Conservation (phyloP, 2,329 filamentous ascomycete species). For the Pyricularia sp. region DNA sequence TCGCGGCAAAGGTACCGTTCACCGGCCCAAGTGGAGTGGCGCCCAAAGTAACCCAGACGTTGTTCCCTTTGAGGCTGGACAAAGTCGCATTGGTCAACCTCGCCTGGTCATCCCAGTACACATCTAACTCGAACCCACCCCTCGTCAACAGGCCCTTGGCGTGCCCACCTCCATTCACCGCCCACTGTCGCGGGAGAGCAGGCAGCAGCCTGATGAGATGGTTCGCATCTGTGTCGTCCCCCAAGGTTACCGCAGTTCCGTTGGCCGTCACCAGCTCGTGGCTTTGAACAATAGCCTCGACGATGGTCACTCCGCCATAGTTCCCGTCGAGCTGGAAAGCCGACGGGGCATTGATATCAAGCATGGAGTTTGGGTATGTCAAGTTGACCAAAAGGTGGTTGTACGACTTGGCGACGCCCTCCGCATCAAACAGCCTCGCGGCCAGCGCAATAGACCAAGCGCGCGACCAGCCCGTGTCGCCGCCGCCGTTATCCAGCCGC, state of each 20-base stretch:
- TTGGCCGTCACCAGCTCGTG: neutral
- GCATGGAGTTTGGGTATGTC: conserved; percentile 2
- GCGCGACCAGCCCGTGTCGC: conserved; percentile 33
- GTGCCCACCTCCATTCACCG: neutral
- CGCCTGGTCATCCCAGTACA: neutral
- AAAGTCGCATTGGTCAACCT: conserved; percentile 1
- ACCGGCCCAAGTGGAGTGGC: neutral
- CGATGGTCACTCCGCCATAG: conserved; percentile 25
- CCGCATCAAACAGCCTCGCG: conserved; percentile 25
- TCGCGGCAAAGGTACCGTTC: neutral
- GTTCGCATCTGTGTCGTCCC: neutral
- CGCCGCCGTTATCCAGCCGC: conserved; percentile 14
- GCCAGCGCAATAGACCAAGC: conserved; percentile 32
- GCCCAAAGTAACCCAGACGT: neutral
- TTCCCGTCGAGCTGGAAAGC: conserved; percentile 41
- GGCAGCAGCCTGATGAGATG: conserved; percentile 3
- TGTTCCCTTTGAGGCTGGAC: neutral
- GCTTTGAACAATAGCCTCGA: conserved; percentile 1
- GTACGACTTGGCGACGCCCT: conserved; percentile 24
- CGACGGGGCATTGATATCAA: conserved; percentile 23
- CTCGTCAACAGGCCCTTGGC: neutral
- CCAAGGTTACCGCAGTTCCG: neutral
- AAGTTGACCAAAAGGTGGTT: conserved; percentile 11
- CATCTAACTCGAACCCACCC: conserved; percentile 3
- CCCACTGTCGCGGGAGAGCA: neutral